Evolutionary conservation across 768 basidiomycete genomes (phyloP), one percentile per base, ranked within the genome.

Genomic region (Ephemerocybe angulata): DNA sequence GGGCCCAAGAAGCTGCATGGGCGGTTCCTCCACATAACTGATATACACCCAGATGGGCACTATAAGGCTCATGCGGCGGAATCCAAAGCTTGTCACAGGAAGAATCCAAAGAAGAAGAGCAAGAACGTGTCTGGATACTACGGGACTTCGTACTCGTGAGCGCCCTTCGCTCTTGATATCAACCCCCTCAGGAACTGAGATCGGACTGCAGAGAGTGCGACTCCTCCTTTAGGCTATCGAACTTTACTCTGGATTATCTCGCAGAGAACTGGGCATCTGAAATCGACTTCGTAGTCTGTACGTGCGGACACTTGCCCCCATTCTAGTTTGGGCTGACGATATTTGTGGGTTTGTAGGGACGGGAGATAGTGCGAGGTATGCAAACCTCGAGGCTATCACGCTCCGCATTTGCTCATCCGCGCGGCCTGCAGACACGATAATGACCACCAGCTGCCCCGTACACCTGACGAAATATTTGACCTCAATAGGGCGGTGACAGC

Each of bases 271-370:
- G 90, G 91, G 81, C 85, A 38, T 76, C 82, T 56, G 84, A 94
- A 62, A 80, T 97, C 35, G 93, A 97, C 65, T 97, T 95, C 66
- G 91, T 97, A 29, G 76, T 97, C 31, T 94, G 90, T 88, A 64
- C 62, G 80, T 74, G 19, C 25, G n/a, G 22, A 35, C 19, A 25
- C 43, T 48, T 58, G 38, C 46, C 43, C 31, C 56, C 35, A 48
- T 31, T 54, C 43, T 47, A 43, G 30, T 58, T 48, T 33, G 27
- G 51, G 19, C 31, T 43, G 15, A 53, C 35, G 40, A 7, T 27
- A 35, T 17, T 12, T 24, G 17, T 19, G n/a, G n/a, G 30, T 13
- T 38, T 37, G 51, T 48, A 88, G 87, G 87, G 87, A 89, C 87
- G 11, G 88, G 87, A 47, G 87, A 89, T 70, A 88, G 79, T 70